Conservation (phyloP, 768 basidiomycete species). For the Termitomyces titanicus region DNA sequence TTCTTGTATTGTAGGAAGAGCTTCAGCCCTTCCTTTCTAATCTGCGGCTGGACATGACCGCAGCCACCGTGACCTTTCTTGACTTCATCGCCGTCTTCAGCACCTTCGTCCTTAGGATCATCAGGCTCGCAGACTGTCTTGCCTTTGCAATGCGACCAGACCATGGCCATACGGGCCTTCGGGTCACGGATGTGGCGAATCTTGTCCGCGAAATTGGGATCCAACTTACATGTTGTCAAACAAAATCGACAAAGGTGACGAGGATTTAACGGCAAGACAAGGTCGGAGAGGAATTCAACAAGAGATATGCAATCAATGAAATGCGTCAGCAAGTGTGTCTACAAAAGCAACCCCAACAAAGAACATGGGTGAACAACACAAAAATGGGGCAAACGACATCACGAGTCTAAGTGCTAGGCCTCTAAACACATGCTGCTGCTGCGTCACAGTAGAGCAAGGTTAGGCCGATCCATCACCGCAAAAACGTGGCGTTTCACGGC, state of each 20-base stretch:
- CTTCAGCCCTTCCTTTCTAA: slow-evolving; percentile 94
- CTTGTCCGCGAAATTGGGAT: slow-evolving; percentile 81
- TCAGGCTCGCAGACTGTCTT: slow-evolving; percentile 89
- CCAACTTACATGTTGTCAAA: slow-evolving; percentile 55
- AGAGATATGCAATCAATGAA: slow-evolving; percentile 55
- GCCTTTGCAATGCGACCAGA: slow-evolving; percentile 84
- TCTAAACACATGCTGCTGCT: slow-evolving; percentile 50
- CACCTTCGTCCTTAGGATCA: slow-evolving; percentile 83
- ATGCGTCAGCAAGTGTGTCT: slow-evolving; percentile 61
- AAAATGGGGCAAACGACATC: slow-evolving; percentile 59
- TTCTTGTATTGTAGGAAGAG: slow-evolving; percentile 94
- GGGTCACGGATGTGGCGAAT: slow-evolving; percentile 84
- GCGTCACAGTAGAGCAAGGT: slow-evolving; percentile 69
- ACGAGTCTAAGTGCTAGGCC: slow-evolving; percentile 60
- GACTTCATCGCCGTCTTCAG: slow-evolving; percentile 63
- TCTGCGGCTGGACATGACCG: slow-evolving; percentile 84
- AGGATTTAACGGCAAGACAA: slow-evolving; percentile 20
- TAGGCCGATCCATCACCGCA: slow-evolving; percentile 44
- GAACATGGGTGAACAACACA: slow-evolving; percentile 31
- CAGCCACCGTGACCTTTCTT: slow-evolving; percentile 97
- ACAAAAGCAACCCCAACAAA: slow-evolving; percentile 25
- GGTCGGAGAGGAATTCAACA: slow-evolving; percentile 18
- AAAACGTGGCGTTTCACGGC: slow-evolving; percentile 28
- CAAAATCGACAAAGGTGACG: slow-evolving; percentile 23
- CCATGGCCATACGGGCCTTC: slow-evolving; percentile 81